Percentiles rank a stretch among this genome's conserved stretches.
Conservation (phyloP, 2,329 filamentous ascomycete species). For the Epichloe aotearoae region DNA sequence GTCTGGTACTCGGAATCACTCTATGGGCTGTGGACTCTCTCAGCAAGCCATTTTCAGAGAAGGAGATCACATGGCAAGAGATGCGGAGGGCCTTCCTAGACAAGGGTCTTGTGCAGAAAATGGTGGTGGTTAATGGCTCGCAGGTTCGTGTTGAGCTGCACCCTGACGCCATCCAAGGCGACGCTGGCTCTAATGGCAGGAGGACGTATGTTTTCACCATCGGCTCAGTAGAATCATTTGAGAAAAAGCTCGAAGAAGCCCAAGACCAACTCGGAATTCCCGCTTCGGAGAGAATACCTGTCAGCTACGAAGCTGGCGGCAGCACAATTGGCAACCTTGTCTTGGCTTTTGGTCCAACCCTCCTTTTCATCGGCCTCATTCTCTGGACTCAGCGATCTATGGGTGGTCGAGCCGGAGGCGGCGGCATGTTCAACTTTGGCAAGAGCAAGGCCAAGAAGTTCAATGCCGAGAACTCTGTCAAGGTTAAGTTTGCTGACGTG, state of each 20-base stretch:
- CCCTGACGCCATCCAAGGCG: conserved; percentile 48
- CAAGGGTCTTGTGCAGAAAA: conserved; percentile 83
- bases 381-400: conserved; percentile 69
- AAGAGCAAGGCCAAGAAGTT: conserved; percentile 94
- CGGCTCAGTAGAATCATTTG: conserved; percentile 86
- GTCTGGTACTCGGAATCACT: conserved; percentile 38
- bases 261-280: conserved; percentile 83
- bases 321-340: conserved; percentile 62
- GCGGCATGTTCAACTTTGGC: conserved; percentile 88
- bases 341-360: conserved; percentile 68
- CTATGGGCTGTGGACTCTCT: conserved; percentile 30
- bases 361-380: conserved; percentile 73
- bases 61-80: conserved; percentile 96
- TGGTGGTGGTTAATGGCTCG: conserved; percentile 61
- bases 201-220: conserved; percentile 78
- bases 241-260: conserved; percentile 74
- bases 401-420: conserved; percentile 47
- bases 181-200: conserved; percentile 15
- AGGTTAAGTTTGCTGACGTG: conserved; percentile 93
- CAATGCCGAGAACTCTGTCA: conserved; percentile 92
- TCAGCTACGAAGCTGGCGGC: conserved; percentile 72
- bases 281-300: conserved; percentile 75
- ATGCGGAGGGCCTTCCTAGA: conserved; percentile 87
- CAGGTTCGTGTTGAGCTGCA: conserved; percentile 72
- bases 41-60: conserved; percentile 30